phyloP scores from a whole-genome alignment of 1,284 basidiomycete genomes.

The Rhodofomes roseus region DNA sequence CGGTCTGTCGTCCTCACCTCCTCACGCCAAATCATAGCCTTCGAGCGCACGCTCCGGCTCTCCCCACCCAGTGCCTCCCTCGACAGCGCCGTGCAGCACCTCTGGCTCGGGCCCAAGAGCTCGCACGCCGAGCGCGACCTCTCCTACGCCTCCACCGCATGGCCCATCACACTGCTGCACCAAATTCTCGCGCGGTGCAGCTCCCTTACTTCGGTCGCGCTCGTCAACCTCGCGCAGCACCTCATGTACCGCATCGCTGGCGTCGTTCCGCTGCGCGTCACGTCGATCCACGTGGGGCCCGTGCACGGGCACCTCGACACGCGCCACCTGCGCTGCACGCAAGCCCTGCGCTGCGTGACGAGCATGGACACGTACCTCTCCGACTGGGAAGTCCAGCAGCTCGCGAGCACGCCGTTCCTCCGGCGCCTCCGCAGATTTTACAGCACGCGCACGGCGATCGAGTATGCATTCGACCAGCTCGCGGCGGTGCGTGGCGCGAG shows the following conservation, averaged over 20 bases:
- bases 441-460: conserved; percentile 15
- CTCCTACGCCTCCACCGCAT: conserved; percentile 27
- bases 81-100: conserved; percentile 20
- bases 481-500: conserved; percentile 21
- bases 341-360: conserved; percentile 26
- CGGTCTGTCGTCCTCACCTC: conserved; percentile 28
- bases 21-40: conserved; percentile 23
- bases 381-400: conserved; percentile 32
- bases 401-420: conserved; percentile 28
- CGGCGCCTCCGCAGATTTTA: conserved; percentile 28
- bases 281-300: conserved; percentile 32
- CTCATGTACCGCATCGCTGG: conserved; percentile 29
- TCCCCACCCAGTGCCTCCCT: conserved; percentile 7
- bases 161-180: conserved; percentile 32
- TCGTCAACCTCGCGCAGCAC: conserved; percentile 31
- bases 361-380: conserved; percentile 33
- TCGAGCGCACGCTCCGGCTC: conserved; percentile 15
- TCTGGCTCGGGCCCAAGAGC: conserved; percentile 32
- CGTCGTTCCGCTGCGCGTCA: conserved; percentile 29
- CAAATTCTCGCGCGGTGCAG: conserved; percentile 29
- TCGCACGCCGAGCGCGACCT: conserved; percentile 24
- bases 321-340: conserved; percentile 22
- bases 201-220: conserved; percentile 24
- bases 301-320: conserved; percentile 32
- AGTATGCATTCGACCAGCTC: conserved; percentile 29